These are phyloP conservation scores for Diplocarpon mali DNA, from an alignment of 2,329 filamentous ascomycete genomes.

Conservation along the genomic window DNA sequence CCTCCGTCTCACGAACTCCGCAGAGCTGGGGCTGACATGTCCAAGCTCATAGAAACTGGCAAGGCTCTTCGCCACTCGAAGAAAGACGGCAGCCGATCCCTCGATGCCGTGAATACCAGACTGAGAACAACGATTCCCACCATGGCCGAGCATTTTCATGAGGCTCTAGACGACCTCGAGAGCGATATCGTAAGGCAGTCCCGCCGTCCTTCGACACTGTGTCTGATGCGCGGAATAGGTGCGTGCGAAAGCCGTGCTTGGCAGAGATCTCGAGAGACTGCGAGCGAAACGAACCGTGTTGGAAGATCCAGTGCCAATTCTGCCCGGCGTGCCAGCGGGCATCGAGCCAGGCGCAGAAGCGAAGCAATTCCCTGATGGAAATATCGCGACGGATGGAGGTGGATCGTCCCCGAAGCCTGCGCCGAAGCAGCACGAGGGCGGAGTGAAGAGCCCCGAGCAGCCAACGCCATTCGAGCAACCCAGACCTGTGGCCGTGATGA, in stretches of 20 bases:
- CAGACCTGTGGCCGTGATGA: slow-evolving; percentile 9
- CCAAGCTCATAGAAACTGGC: slow-evolving; percentile 46
- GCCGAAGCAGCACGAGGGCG: slow-evolving; percentile 15
- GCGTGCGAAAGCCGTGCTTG: slow-evolving; percentile 43
- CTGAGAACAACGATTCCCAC: slow-evolving; percentile 21
- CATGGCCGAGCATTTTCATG: slow-evolving; percentile 31
- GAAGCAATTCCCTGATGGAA: neutral
- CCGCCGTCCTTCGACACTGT: neutral
- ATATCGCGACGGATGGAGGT: neutral
- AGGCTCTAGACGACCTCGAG: slow-evolving; percentile 45
- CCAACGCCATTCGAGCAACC: neutral
- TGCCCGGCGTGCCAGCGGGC: slow-evolving; percentile 7
- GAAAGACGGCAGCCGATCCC: slow-evolving; percentile 34
- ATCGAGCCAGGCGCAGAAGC: slow-evolving; percentile 19
- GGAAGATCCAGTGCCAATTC: slow-evolving; percentile 19
- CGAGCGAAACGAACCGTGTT: slow-evolving; percentile 21
- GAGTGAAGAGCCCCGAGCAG: slow-evolving; percentile 10
- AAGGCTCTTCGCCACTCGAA: slow-evolving; percentile 42
- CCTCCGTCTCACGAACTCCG: neutral
- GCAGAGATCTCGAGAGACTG: slow-evolving; percentile 39
- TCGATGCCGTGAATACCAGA: slow-evolving; percentile 21
- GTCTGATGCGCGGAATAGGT: slow-evolving; percentile 27
- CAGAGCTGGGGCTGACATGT: neutral
- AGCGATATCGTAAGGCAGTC: slow-evolving; percentile 39
- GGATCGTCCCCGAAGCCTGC: slow-evolving; percentile 5